Percentiles rank a stretch among this genome's conserved stretches.
phyloP scores from a whole-genome alignment of 495 filamentous ascomycete species.

The Elaphomyces granulatus region DNA sequence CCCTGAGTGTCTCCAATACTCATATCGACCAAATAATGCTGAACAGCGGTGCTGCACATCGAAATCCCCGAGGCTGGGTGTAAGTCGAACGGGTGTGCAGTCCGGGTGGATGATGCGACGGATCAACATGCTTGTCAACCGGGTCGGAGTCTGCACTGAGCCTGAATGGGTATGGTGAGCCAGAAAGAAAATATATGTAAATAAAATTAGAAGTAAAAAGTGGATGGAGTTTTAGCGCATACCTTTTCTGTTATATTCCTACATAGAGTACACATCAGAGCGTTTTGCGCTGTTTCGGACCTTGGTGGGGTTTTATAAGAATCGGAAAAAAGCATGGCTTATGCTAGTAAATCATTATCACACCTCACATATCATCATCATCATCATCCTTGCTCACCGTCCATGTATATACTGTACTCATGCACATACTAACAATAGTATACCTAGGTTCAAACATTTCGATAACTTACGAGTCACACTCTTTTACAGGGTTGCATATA shows the following conservation, averaged over 20 bases:
- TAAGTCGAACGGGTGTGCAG: conserved; percentile 10
- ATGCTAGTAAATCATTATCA: no score
- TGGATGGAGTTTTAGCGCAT: no score
- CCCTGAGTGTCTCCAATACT: conserved; percentile 19
- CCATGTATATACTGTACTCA: no score
- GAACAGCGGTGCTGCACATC: conserved; percentile 20
- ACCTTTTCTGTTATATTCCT: background rate
- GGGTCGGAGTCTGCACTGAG: conserved; percentile 18
- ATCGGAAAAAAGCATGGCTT: background rate
- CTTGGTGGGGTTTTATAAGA: background rate
- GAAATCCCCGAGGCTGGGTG: conserved; percentile 21
- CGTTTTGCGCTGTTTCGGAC: background rate
- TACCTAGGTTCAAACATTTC: no score
- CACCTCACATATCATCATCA: no score
- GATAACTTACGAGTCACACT: no score
- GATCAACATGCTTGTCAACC: conserved; percentile 20
- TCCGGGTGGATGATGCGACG: conserved; percentile 25
- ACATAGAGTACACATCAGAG: background rate
- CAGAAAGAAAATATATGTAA: no score
- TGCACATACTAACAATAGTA: no score
- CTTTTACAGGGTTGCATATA: no score
- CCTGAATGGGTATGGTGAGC: conserved; percentile 11
- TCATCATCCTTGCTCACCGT: no score
- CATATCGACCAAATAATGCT: background rate
- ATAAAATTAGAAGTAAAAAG: no score